Conservation (phyloP, 2,329 filamentous ascomycete genomes). For the Cercospora sesami region DNA sequence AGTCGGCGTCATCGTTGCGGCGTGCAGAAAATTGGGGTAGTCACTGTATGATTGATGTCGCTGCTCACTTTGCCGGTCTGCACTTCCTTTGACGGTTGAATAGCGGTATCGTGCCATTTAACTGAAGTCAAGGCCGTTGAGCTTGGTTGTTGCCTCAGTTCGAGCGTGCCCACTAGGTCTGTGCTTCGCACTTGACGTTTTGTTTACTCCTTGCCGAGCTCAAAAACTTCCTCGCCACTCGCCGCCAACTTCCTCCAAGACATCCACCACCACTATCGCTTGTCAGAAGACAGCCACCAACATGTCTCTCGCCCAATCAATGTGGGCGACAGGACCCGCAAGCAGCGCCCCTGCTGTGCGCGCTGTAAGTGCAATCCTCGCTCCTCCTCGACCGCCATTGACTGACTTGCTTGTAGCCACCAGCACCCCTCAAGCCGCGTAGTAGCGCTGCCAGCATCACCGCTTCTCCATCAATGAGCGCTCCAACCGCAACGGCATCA, state of each 20-base stretch:
- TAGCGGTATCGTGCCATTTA: not conserved
- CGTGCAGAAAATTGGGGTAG: not conserved
- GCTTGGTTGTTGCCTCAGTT: not conserved
- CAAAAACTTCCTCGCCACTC: not conserved
- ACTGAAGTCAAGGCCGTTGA: not conserved
- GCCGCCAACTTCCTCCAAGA: not conserved
- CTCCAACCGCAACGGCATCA: not conserved
- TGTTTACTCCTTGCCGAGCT: not conserved
- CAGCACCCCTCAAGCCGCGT: not conserved
- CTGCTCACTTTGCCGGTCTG: not conserved
- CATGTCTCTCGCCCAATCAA: not conserved
- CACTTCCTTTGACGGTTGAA: not conserved
- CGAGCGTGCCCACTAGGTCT: not conserved
- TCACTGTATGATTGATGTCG: not conserved
- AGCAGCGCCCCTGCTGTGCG: not conserved
- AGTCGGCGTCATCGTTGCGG: not conserved
- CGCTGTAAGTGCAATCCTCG: not conserved
- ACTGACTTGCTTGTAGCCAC: not conserved
- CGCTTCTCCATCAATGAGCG: not conserved
- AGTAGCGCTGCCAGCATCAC: not conserved
- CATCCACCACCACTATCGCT: not conserved
- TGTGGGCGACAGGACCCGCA: not conserved
- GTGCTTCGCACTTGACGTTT: not conserved
- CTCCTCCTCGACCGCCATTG: not conserved
- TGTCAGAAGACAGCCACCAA: not conserved